Evolutionary conservation across 2,329 filamentous ascomycete genomes (phyloP), one percentile per base, ranked within the genome.

Genomic region (Xylariales sp.): DNA sequence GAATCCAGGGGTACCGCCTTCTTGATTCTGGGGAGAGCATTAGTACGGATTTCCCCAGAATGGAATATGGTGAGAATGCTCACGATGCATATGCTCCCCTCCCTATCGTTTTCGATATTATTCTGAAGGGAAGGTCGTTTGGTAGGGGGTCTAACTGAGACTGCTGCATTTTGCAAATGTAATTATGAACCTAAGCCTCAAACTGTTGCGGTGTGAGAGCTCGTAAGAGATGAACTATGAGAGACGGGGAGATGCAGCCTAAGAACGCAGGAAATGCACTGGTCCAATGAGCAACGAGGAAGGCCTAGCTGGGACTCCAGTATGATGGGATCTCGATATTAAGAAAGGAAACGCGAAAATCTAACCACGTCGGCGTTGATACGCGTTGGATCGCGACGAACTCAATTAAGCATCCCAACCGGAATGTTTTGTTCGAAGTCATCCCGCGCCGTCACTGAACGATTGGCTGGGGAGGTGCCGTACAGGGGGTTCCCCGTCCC

Each of bases 81-180:
- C 69, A 96, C 91, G 89, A 97, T 61, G 93, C 93, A 75, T 98
- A 98, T 54, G 93, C 93, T 54, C 93, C 93, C 61, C 88, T 85
- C 42, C 93, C 93, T 55, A 98, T 95, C 11, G 93, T 98, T 63
- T 93, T 93, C 46, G 93, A 97, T 56, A 98, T 78, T 58, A 98
- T 84, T 50, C 91, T 82, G 64, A 98, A 98, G 39, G 93, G 93
- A 37, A 98, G 74, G 57, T 95, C 81, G 47, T 58, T 71, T 18
- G 93, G 93, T 38, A 97, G 71, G 51, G 91, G 89, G 58, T 89
- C 89, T 53, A 90, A 70, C 68, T 98, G 93, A 51, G 89, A 95
- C 76, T 95, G 75, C 57, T 72, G 73, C 70, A 80, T 78, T 42
- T 52, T 57, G 51, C 55, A 51, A 53, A 31, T 14, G n/a, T n/a